A percentile compares a stretch with the other conserved stretches of the same genome.
Conservation (phyloP, 2,329 filamentous ascomycete genomes). For the Monosporascus sp. region DNA sequence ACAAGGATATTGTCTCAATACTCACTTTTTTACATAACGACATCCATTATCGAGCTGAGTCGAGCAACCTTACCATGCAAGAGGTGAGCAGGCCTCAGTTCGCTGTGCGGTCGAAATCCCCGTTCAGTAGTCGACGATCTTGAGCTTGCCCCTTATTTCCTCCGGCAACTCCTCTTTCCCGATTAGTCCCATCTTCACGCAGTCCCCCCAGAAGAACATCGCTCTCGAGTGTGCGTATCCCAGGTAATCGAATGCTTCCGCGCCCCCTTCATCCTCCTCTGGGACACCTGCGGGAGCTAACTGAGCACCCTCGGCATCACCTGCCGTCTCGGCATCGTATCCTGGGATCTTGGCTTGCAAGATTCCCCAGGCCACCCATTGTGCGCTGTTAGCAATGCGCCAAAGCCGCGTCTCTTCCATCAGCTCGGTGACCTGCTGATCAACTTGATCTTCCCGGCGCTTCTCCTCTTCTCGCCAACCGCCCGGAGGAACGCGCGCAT, state of each 20-base stretch:
- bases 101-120: too few species aligned
- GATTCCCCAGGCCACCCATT: conserved; percentile 95
- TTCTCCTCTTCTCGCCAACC: conserved; percentile 58
- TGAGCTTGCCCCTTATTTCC: conserved; percentile 59
- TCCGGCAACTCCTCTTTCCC: conserved; percentile 71
- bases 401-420: conserved; percentile 78
- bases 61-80: too few species aligned
- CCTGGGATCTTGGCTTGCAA: conserved; percentile 87
- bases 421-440: conserved; percentile 64
- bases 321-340: conserved; percentile 48
- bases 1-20: too few species aligned
- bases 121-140: conserved; percentile 60
- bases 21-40: too few species aligned
- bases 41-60: too few species aligned
- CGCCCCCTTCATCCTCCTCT: conserved; percentile 43
- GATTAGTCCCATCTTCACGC: conserved; percentile 70
- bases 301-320: conserved; percentile 19
- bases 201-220: conserved; percentile 92
- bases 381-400: conserved; percentile 80
- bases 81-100: too few species aligned
- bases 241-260: conserved; percentile 83
- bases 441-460: conserved; percentile 57
- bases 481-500: conserved; percentile 57
- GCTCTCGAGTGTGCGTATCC: conserved; percentile 86
- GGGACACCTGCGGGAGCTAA: conserved; percentile 8